Percentiles rank a stretch among this genome's conserved stretches.
phyloP scores from a whole-genome alignment of 1,139 yeast genomes.

The Blastobotrys arbuscula region DNA sequence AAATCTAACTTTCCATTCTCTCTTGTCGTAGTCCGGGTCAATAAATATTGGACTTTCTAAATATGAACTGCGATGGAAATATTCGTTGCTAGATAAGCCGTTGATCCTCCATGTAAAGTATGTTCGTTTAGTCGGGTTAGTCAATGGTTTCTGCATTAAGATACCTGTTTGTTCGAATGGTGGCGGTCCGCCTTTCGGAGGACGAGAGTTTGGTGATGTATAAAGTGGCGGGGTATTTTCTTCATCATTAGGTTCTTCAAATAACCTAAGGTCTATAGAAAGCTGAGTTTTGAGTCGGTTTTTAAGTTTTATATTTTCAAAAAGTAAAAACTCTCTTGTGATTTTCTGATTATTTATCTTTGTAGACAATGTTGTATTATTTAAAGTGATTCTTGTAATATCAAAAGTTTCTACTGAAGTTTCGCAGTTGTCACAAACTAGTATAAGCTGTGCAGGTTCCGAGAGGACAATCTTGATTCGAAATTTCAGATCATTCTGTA shows the following conservation, averaged over 20 bases:
- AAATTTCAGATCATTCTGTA: not conserved
- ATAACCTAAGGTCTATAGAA: not conserved
- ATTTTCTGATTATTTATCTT: not conserved
- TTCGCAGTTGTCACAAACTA: not conserved
- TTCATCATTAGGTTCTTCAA: not conserved
- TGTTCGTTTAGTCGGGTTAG: conserved; percentile 28
- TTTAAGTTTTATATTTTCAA: not conserved
- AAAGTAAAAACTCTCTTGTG: not conserved
- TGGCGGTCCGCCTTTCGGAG: not conserved
- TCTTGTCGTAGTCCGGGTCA: conserved; percentile 49
- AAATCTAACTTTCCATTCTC: conserved; percentile 65
- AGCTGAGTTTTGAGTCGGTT: not conserved
- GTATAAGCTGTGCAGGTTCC: not conserved
- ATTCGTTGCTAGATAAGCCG: conserved; percentile 44
- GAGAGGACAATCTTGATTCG: not conserved
- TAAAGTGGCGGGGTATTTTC: not conserved
- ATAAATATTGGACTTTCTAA: conserved; percentile 45
- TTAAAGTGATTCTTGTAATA: not conserved
- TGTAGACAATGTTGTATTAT: not conserved
- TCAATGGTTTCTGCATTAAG: not conserved
- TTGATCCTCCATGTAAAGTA: conserved; percentile 67
- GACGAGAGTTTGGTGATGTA: not conserved
- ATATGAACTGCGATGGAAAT: not conserved
- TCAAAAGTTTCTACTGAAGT: not conserved
- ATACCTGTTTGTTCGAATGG: conserved; percentile 4